Evolutionary conservation across 164 flowering plant species (phyloP), one percentile per base, ranked within the genome.

Genomic region (Tinospora cordifolia): DNA sequence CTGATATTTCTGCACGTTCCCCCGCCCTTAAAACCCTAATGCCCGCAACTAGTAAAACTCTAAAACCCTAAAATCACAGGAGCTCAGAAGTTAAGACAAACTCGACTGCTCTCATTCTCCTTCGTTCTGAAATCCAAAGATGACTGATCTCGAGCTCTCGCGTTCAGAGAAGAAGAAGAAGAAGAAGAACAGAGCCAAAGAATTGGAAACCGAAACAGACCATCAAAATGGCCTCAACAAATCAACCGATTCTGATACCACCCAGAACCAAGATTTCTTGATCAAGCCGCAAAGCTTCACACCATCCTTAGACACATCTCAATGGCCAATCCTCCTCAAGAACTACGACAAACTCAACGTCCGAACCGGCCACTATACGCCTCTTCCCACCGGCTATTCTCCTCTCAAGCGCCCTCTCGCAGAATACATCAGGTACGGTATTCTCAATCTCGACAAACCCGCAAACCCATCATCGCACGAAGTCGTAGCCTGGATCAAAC

Each of bases 401-500:
- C 94, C 94, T 11, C 84, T 89, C 62, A 89, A 89, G 75, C 88
- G 91, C 2, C 91, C 94, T 3, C 80, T 89, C 3, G 76, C 71
- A 0, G 88, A 87, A 51, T 87, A 89, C 77, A 76, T 89, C 75
- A 78, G 79, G 65, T 89, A 87, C 69, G 94, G 94, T 22, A n/a
- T 87, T 62, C 41, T 89, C 51, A 87, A 89, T 66, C 88, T 89
- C n/a, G 94, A 89, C 67, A 89, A 89, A 51, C 94, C 94, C 17
- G 81, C 94, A 0, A 89, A 89, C 67, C 94, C 94, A 0, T 86
- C 90, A 24, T 87, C 92, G 10, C 92, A 89, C 41, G 94, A 89
- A 67, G 94, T 89, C 14, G 94, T 89, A 1, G 94, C 94, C 0
- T 87, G 94, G 94, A 89, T 89, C 63, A 87, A 87, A 39, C 81